Base-by-base conservation (phyloP, 2,329 filamentous ascomycete species). In the Cadophora sp. region DNA sequence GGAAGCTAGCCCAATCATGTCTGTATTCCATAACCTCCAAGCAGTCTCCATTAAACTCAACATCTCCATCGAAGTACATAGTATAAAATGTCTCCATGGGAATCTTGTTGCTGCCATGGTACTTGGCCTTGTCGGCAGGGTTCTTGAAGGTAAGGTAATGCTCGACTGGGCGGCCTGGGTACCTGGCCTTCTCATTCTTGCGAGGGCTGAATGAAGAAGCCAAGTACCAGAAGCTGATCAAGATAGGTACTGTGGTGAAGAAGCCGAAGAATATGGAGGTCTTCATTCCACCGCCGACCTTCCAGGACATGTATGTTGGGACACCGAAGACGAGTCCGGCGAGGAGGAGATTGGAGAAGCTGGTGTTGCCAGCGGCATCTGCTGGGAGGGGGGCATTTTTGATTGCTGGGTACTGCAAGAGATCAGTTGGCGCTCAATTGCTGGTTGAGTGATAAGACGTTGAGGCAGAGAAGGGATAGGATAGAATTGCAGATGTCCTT, bases 1-100 rank as follows among this genome's bases (percentile, higher is more conserved):
- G 87, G 86, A 97, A 97, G 85, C 87, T 96, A 74, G 93, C 93
- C 96, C 96, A 98, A 81, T 99, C 96, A 79, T 98, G 95, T 77
- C 96, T 87, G 84, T 96, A 96, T 82, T 98, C 96, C 81, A 98
- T 83, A 59, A 92, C 85, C 78, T 98, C 95, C 71, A 98, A 86
- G 76, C 86, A 88, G 81, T 98, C 96, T 68, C 94, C 94, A 80
- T 97, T 98, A 86, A 97, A 95, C 75, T 97, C 93, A 72, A 97
- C 94, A 68, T 97, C 90, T 68, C 93, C 93, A 78, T 96, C 91
- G 81, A 98, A 97, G 86, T 97, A 98, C 91, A 95, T 97, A 82
- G 97, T 94, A 79, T 97, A 90, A 85, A 98, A 98, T 27, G 93
- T 97, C 84, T 97, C 91, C 85, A 97, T 91, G 65, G 93, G 91